Evolutionary conservation across 441 rosid genomes (phyloP), one percentile per base, ranked within the genome.

Genomic region (Adansonia gregorii): DNA sequence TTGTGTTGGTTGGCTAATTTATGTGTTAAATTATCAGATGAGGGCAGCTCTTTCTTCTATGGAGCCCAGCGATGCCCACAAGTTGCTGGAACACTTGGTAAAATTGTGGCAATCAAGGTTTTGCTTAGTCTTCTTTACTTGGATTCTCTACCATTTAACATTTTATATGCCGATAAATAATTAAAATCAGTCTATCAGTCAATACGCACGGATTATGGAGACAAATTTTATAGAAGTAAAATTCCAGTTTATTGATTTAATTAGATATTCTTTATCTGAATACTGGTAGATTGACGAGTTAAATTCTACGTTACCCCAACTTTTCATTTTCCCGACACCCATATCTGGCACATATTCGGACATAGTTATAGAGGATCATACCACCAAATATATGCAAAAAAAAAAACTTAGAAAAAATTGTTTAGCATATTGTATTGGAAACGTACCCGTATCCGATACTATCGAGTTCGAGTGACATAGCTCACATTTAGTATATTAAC

Each of bases 101-200:
- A 74, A 79, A 67, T 77, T 84, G 88, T 97, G 98, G 98, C 89
- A 92, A 81, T 91, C 98, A 56, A 92, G 98, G 99, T 97, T 81
- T 78, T 83, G 69, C 81, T 72, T 74, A 27, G 41, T 76, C 59
- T 72, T 52, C 72, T 55, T 55, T 27, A 35, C 48, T 31, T 79
- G 76, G 67, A 20, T 71, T 19, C 54, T 43, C 35, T 64, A 8
- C 56, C 76, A 58, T 51, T 45, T 27, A 12, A 31, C 78, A 15
- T 70, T 61, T 43, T 4, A 17, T 74, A 39, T 22, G 22, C 61
- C 15, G 14, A 9, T 70, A 51, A 49, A 15, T 27, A 48, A 0
- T 59, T 35, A 14, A 71, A 41, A 73, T 46, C 6, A 14, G 14
- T 52, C 39, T 3, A 35, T 35, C 39, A 35, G 39, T 35, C 39